Percentiles rank a stretch among this genome's conserved stretches.
phyloP scores from a whole-genome alignment of 345 rosid species.

The Euclidium syriacum region DNA sequence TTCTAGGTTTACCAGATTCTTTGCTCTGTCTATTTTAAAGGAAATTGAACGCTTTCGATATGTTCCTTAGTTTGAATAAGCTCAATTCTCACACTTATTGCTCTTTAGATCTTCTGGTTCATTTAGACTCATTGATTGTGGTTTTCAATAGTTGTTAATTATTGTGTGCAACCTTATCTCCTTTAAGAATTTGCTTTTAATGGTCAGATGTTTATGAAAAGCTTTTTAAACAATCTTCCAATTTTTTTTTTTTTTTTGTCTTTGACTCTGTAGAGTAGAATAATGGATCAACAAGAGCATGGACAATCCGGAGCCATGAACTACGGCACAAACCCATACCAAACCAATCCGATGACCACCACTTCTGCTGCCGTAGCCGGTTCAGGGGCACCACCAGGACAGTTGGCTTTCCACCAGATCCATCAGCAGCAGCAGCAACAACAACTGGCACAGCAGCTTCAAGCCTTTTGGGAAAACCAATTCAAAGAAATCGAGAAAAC shows the following conservation, averaged over 20 bases:
- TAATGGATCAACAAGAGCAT: constrained; percentile 72
- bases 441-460: constrained; percentile 85
- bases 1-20: background rate
- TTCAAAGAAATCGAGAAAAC: constrained; percentile 76
- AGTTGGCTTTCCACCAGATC: constrained; percentile 65
- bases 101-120: background rate
- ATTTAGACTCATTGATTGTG: background rate
- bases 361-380: constrained; percentile 14
- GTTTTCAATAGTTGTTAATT: background rate
- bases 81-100: background rate
- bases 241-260: background rate
- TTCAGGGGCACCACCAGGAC: constrained; percentile 20
- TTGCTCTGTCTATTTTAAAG: background rate
- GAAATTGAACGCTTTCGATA: background rate
- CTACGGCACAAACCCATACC: constrained; percentile 62
- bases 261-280: constrained; percentile 10
- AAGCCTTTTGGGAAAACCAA: constrained; percentile 77
- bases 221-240: background rate
- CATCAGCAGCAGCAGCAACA: constrained; percentile 88
- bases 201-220: background rate
- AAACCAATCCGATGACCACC: constrained; percentile 48
- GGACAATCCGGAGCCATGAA: constrained; percentile 64
- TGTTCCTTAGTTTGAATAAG: background rate
- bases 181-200: background rate
- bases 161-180: constrained; percentile 12